Percentiles rank a stretch among this genome's conserved stretches.
These are phyloP conservation scores for Aquilaria sinensis DNA, from an alignment of 345 rosid genomes.

Conservation along the genomic window DNA sequence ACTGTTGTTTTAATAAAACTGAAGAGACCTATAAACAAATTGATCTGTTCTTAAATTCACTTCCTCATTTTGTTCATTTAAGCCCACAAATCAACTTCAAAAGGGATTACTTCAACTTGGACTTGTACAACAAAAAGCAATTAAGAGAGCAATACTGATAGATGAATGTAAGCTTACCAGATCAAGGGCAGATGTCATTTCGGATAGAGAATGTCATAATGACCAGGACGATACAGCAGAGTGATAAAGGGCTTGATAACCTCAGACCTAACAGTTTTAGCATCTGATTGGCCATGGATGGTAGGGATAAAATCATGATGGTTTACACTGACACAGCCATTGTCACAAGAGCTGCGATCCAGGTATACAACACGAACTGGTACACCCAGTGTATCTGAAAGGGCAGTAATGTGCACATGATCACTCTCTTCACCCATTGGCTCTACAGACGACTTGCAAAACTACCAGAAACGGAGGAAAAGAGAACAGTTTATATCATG, in stretches of 20 bases:
- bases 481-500: slow-evolving; percentile 13
- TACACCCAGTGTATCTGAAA: slow-evolving; percentile 90
- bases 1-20: not conserved
- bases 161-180: slow-evolving; percentile 23
- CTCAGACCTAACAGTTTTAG: slow-evolving; percentile 26
- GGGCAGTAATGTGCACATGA: slow-evolving; percentile 92
- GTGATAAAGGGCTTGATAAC: slow-evolving; percentile 58
- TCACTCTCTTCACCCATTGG: slow-evolving; percentile 99
- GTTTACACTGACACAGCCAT: slow-evolving; percentile 65
- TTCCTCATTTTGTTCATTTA: no score
- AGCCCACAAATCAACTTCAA: no score
- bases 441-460: slow-evolving; percentile 97
- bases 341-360: slow-evolving; percentile 90
- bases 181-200: slow-evolving; percentile 31
- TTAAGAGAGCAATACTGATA: no score
- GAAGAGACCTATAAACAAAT: not conserved
- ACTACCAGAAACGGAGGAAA: slow-evolving; percentile 30
- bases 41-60: no score
- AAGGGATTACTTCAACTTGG: no score
- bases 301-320: slow-evolving; percentile 88
- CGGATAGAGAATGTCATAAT: slow-evolving; percentile 93
- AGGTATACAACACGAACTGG: slow-evolving; percentile 91
- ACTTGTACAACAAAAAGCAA: no score
- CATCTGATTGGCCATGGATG: slow-evolving; percentile 17
- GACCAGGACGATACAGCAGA: slow-evolving; percentile 96